Evolutionary conservation across 1,139 yeast species (phyloP).

Genomic region (Pichia sp.): DNA sequence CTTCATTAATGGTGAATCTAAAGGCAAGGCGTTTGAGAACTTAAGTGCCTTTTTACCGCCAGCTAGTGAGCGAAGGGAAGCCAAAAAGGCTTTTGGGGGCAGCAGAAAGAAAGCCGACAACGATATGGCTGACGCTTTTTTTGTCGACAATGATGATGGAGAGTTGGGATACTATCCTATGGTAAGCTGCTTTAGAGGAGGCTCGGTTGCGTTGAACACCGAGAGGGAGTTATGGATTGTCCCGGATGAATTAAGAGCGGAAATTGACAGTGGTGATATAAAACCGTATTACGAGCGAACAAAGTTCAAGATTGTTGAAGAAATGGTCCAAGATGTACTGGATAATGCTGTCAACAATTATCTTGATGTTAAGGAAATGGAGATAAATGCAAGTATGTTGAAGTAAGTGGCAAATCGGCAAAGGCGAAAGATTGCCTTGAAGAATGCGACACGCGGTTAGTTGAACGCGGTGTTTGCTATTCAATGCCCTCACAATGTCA

Average conservation of each 20-base stretch:
- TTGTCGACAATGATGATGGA: constrained; percentile 54
- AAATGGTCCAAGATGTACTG: constrained; percentile 70
- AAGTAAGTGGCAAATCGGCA: not conserved
- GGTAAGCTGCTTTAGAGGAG: constrained; percentile 74
- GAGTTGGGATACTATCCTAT: constrained; percentile 87
- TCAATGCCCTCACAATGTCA: too few relatives aligned
- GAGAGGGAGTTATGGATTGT: constrained; percentile 54
- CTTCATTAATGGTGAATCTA: constrained; percentile 65
- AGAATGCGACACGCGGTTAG: too few relatives aligned
- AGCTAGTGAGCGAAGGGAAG: constrained; percentile 33
- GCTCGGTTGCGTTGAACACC: constrained; percentile 60
- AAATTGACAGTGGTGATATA: constrained; percentile 24
- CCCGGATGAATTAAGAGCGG: constrained; percentile 30
- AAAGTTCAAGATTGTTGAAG: constrained; percentile 69
- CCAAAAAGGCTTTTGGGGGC: not conserved
- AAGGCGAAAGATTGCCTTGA: too few relatives aligned
- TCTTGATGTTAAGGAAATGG: constrained; percentile 31
- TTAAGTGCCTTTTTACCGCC: constrained; percentile 79
- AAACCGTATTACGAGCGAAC: constrained; percentile 48
- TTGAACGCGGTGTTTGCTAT: too few relatives aligned
- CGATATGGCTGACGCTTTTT: constrained; percentile 12
- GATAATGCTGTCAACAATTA: constrained; percentile 77
- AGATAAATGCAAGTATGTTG: not conserved
- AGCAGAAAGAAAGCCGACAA: constrained; percentile 20
- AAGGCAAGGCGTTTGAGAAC: constrained; percentile 60